Evolutionary conservation across 2,329 filamentous ascomycete species (phyloP).

Genomic region (Diaporthe sp.): DNA sequence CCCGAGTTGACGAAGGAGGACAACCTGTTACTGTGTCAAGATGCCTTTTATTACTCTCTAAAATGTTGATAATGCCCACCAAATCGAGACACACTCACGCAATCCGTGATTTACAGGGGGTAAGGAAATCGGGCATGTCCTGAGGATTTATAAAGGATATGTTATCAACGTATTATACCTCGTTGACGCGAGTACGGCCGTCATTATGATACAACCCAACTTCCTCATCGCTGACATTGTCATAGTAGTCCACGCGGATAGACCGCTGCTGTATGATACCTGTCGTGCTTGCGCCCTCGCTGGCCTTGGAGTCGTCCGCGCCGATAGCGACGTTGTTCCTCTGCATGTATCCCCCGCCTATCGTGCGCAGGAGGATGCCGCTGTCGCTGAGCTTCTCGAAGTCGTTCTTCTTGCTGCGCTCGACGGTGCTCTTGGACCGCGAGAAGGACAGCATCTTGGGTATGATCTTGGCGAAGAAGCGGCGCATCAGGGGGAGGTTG

Average conservation of each 20-base stretch:
- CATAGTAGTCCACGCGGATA: slow-evolving; percentile 3
- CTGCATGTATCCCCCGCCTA: neutral
- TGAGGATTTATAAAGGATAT: no score
- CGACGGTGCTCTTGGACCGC: neutral
- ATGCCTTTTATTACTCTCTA: no score
- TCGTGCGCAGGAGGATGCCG: slow-evolving; percentile 4
- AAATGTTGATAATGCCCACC: no score
- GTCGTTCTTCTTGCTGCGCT: slow-evolving; percentile 6
- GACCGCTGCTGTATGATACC: slow-evolving; percentile 5
- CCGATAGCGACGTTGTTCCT: neutral
- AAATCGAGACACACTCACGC: neutral
- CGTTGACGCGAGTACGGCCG: no score
- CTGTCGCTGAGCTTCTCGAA: neutral
- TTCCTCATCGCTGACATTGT: neutral
- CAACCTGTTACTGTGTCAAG: no score
- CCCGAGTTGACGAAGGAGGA: neutral
- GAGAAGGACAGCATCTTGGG: slow-evolving; percentile 14
- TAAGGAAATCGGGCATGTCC: no score
- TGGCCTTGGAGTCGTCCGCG: neutral
- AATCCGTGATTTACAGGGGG: neutral
- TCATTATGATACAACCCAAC: neutral
- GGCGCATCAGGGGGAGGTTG: slow-evolving; percentile 15
- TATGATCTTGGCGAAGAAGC: slow-evolving; percentile 1
- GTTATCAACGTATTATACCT: neutral
- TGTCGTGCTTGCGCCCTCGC: neutral